phyloP scores from a whole-genome alignment of 192 early-diverging fungal genomes.

The Coemansia sp. region DNA sequence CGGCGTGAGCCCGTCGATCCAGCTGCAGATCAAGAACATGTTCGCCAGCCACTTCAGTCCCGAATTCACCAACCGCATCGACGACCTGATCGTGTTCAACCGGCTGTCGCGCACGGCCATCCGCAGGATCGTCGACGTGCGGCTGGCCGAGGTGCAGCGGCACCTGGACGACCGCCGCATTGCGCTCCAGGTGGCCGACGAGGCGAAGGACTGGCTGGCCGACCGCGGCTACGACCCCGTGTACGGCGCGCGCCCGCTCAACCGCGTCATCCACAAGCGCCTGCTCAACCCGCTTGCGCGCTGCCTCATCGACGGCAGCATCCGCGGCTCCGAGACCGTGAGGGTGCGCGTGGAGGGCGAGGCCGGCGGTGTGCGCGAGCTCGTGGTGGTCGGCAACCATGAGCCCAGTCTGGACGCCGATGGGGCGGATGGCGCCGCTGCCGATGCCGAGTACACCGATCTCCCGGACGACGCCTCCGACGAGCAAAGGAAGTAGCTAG shows the following conservation, averaged over 20 bases:
- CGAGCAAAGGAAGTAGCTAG: neutral
- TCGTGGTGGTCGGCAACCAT: constrained; percentile 36
- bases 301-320: constrained; percentile 65
- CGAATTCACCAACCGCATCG: constrained; percentile 79
- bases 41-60: constrained; percentile 75
- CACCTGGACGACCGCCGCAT: constrained; percentile 63
- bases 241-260: constrained; percentile 71
- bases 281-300: constrained; percentile 58
- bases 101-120: constrained; percentile 66
- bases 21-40: constrained; percentile 65
- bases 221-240: constrained; percentile 67
- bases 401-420: constrained; percentile 12
- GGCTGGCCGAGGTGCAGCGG: constrained; percentile 64
- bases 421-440: constrained; percentile 9
- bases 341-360: constrained; percentile 45
- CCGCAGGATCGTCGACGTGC: constrained; percentile 73
- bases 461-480: constrained; percentile 10
- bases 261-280: constrained; percentile 65
- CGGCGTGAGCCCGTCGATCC: constrained; percentile 52
- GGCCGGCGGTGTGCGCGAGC: constrained; percentile 12
- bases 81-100: constrained; percentile 81
- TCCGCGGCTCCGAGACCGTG: constrained; percentile 59
- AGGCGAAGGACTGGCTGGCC: constrained; percentile 64
- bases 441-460: constrained; percentile 39
- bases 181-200: constrained; percentile 56